phyloP scores from a whole-genome alignment of 2,329 filamentous ascomycete species.

The Alternaria dauci region DNA sequence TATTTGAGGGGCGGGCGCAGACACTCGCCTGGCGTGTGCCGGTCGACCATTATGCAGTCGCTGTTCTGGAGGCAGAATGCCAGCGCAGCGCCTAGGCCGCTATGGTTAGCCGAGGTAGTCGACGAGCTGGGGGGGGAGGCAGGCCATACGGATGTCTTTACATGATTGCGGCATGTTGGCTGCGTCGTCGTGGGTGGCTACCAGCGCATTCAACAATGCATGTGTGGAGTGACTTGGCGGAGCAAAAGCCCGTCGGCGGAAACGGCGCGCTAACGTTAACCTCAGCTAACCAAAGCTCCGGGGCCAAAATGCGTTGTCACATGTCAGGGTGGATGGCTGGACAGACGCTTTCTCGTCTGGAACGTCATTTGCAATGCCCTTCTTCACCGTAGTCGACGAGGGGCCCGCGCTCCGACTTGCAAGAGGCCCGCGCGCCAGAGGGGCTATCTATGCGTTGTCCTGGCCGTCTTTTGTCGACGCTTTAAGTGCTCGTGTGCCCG shows the following conservation, averaged over 20 bases:
- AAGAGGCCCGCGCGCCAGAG: conserved; percentile 14
- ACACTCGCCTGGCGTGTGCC: conserved; percentile 86
- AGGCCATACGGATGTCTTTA: conserved; percentile 85
- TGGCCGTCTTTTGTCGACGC: neutral
- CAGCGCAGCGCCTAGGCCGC: conserved; percentile 78
- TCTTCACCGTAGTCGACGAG: conserved; percentile 6
- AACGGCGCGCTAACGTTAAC: conserved; percentile 4
- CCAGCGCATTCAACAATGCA: conserved; percentile 7
- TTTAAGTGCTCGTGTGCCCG: conserved; percentile 9
- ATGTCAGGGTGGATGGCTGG: conserved; percentile 21
- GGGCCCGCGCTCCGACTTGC: conserved; percentile 9
- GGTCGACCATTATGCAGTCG: conserved; percentile 94
- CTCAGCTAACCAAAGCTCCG: conserved; percentile 9
- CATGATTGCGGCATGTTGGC: conserved; percentile 87
- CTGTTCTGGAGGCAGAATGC: conserved; percentile 95
- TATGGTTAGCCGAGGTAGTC: conserved; percentile 4
- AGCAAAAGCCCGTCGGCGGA: conserved; percentile 3
- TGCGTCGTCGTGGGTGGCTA: conserved; percentile 3
- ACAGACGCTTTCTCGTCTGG: neutral
- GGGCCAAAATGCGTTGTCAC: conserved; percentile 24
- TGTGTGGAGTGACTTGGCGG: conserved; percentile 14
- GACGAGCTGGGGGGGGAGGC: neutral
- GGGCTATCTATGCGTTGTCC: conserved; percentile 16
- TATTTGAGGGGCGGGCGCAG: conserved; percentile 82
- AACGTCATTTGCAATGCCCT: conserved; percentile 17